Evolutionary conservation across 1,139 yeast species (phyloP).

Genomic region (Geotrichum bryndzae): DNA sequence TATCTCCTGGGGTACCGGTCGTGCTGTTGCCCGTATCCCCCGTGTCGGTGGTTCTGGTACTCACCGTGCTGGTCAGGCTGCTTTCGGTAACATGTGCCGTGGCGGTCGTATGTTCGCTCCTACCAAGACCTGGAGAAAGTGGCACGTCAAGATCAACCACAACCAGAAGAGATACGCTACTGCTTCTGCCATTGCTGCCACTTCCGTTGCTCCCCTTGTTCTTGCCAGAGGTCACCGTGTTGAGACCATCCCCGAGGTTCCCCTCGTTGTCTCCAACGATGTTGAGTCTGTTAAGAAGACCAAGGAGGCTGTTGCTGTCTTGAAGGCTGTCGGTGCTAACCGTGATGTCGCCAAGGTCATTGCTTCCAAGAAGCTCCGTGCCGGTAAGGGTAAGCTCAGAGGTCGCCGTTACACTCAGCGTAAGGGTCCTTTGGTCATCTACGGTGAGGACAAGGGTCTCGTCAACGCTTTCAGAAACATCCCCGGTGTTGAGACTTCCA

Average conservation of each 20-base stretch:
- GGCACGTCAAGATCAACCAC: slow-evolving; percentile 99
- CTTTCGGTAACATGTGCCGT: slow-evolving; percentile 99
- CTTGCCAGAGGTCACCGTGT: slow-evolving; percentile 99
- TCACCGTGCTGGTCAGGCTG: slow-evolving; percentile 99
- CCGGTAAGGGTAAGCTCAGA: slow-evolving; percentile 99
- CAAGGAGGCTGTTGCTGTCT: slow-evolving; percentile 97
- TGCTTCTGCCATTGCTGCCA: slow-evolving; percentile 99
- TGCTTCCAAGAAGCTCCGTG: slow-evolving; percentile 98
- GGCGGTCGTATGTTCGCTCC: slow-evolving; percentile 99
- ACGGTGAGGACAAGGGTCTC: slow-evolving; percentile 95
- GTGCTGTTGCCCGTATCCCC: slow-evolving; percentile 99
- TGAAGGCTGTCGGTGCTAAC: slow-evolving; percentile 98
- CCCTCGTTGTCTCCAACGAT: slow-evolving; percentile 93
- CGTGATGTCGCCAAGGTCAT: slow-evolving; percentile 96
- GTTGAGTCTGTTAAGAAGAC: slow-evolving; percentile 92
- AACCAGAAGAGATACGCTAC: slow-evolving; percentile 99
- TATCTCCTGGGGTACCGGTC: slow-evolving; percentile 99
- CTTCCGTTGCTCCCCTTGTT: slow-evolving; percentile 97
- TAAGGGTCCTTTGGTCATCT: slow-evolving; percentile 99
- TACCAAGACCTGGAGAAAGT: slow-evolving; percentile 99
- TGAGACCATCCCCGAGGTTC: slow-evolving; percentile 97
- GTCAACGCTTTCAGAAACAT: slow-evolving; percentile 99
- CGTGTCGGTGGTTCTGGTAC: slow-evolving; percentile 99
- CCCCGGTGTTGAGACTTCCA: slow-evolving; percentile 98
- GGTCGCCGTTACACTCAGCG: slow-evolving; percentile 99